phyloP scores from a whole-genome alignment of 768 basidiomycete species.

The Xanthoconium stramineum region DNA sequence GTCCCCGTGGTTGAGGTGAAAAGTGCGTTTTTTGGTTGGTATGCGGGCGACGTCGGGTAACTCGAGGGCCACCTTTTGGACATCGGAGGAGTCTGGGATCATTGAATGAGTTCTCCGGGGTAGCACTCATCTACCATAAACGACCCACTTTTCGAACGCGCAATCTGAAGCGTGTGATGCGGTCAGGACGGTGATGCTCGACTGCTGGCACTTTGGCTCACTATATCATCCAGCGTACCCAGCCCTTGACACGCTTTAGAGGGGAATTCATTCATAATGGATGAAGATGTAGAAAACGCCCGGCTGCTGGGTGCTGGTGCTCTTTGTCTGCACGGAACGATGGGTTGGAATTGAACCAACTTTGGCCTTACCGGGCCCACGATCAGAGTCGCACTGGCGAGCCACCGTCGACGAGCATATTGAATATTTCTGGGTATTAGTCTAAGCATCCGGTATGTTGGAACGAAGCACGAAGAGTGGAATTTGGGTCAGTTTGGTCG shows the following conservation, averaged over 20 bases:
- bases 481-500: background rate
- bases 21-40: constrained; percentile 32
- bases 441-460: constrained; percentile 6
- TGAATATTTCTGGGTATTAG: constrained; percentile 1
- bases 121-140: background rate
- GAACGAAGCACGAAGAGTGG: background rate
- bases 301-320: background rate
- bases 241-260: background rate
- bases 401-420: background rate
- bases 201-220: constrained; percentile 9
- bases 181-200: background rate
- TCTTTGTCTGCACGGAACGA: background rate
- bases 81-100: constrained; percentile 15
- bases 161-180: constrained; percentile 7
- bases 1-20: constrained; percentile 33
- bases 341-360: background rate
- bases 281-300: background rate
- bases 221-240: constrained; percentile 17
- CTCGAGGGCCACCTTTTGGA: constrained; percentile 8
- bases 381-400: background rate
- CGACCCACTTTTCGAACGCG: constrained; percentile 21
- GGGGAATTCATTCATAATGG: constrained; percentile 5
- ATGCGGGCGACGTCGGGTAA: constrained; percentile 27
- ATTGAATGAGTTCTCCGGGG: background rate
- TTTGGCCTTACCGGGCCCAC: background rate